Base-by-base conservation (phyloP, 768 basidiomycete genomes). In the Gloeopeniophorella convolvens region DNA sequence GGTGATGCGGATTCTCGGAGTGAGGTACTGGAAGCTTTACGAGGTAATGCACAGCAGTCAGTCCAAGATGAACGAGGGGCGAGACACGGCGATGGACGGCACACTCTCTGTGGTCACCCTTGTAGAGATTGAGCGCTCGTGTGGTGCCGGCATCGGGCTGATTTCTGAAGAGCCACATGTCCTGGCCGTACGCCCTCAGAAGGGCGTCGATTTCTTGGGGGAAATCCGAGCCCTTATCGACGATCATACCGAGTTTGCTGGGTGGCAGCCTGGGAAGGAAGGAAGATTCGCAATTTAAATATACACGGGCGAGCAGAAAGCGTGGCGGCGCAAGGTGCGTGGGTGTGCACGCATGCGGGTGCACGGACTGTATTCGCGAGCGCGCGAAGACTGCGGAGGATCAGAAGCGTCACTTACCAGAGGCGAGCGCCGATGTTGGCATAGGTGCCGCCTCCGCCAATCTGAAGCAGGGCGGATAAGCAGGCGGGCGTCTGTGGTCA, bases 361-460 rank as follows among this genome's bases (percentile, higher is more conserved):
- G n/a, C n/a, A n/a, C n/a, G n/a, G n/a, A n/a, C n/a, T n/a, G n/a
- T n/a, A n/a, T n/a, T n/a, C n/a, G n/a, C n/a, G n/a, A n/a, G n/a
- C n/a, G n/a, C n/a, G n/a, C n/a, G n/a, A n/a, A n/a, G n/a, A n/a
- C n/a, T n/a, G n/a, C n/a, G n/a, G n/a, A n/a, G n/a, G n/a, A n/a
- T n/a, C n/a, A n/a, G n/a, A 33, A 44, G 41, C 15, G 27, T 2
- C 41, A 43, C 59, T 49, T 51, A 85, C 86, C 89, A 94, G 62
- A 93, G 79, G 40, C 92, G 77, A 21, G 89, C 82, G 2, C 89
- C 92, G 36, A 95, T 74, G 34, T 74, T 70, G 45, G 87, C 86
- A 65, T 87, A 89, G 0, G 85, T 89, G 3, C 92, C 92, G 1
- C 89, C 93, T 0, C 92, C 92, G 21, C 92, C 92, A 56, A 94